Base-by-base conservation (phyloP, 2,329 filamentous ascomycete genomes). In the Penicillium sp. region DNA sequence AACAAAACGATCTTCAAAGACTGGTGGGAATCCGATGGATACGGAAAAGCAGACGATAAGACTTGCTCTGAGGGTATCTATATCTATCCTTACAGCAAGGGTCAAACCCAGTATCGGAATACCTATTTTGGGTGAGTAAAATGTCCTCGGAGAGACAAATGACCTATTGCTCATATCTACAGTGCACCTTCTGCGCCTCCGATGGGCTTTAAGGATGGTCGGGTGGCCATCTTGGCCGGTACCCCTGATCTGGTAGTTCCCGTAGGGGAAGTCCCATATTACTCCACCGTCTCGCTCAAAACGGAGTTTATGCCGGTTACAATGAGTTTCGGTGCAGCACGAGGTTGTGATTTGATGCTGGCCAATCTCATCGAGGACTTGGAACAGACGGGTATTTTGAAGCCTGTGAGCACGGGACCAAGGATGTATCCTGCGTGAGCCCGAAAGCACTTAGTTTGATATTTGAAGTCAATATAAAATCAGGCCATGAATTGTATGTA, bases 271-370 rank as follows among this genome's bases (percentile, higher is more conserved):
- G 55, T 62, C 5, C 52, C 57, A 1, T 70, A 69, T 31, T 60
- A 62, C 31, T 68, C 63, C 15, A 65, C 59, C 0, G 59, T 68
- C 15, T 67, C 68, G 0, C 39, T 59, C 1, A 51, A 66, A 42
- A 64, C 57, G 4, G 72, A 74, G 46, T 66, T 63, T 39, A 59
- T 73, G 42, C 72, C 72, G 4, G 70, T 73, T 0, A 66, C 65
- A 0, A 63, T 73, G 48, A 67, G 66, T 53, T 55, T 72, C 29
- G 48, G 69, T 1, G 66, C 65, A 23, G 61, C 64, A 3, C 68
- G 64, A 6, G 70, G 70, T 1, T 71, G 68, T 49, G 72, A 73
- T 55, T 51, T 66, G 16, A 63, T 72, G 55, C 60, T 72, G 49
- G 68, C 65, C 15, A 60, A 62, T 31, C 52, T 72, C 35, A 60